phyloP scores from a whole-genome alignment of 352 stramenopile species.

The Thraustochytrium striatum region DNA sequence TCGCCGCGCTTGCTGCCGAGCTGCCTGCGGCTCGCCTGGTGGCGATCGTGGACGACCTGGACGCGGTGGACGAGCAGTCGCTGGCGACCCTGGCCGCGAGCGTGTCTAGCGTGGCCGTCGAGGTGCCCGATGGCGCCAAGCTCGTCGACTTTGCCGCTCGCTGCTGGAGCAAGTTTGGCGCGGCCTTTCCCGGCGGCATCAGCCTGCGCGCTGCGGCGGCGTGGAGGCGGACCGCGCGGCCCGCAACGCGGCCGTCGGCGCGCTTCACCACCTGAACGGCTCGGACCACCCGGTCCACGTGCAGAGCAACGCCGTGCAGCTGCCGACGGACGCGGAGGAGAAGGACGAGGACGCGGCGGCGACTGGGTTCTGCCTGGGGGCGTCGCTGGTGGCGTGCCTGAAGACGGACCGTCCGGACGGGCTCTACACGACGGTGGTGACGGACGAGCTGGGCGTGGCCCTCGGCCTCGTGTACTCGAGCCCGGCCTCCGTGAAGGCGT shows the following conservation, averaged over 20 bases:
- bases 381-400: slow-evolving; percentile 71
- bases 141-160: not conserved
- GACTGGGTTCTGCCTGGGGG: slow-evolving; percentile 63
- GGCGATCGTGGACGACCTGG: slow-evolving; percentile 56
- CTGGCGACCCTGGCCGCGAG: not conserved
- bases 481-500: slow-evolving; percentile 78
- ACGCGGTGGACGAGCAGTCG: slow-evolving; percentile 50
- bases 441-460: slow-evolving; percentile 74
- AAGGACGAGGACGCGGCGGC: slow-evolving; percentile 59
- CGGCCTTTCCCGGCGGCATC: slow-evolving; percentile 1
- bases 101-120: not conserved
- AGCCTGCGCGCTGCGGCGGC: not conserved
- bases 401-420: slow-evolving; percentile 80
- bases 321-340: slow-evolving; percentile 48
- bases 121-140: not conserved
- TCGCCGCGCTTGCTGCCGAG: slow-evolving; percentile 64
- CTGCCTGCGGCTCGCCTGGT: slow-evolving; percentile 65
- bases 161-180: slow-evolving; percentile 58
- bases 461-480: slow-evolving; percentile 90
- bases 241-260: slow-evolving; percentile 62
- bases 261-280: slow-evolving; percentile 14
- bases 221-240: slow-evolving; percentile 44
- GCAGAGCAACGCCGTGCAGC: not conserved
- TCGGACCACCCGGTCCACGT: slow-evolving; percentile 33
- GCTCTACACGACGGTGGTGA: slow-evolving; percentile 88